Percentiles rank a stretch among this genome's conserved stretches.
These are phyloP conservation scores for Arachis hypogaea DNA, from an alignment of 306 rosid species.

Conservation along the genomic window DNA sequence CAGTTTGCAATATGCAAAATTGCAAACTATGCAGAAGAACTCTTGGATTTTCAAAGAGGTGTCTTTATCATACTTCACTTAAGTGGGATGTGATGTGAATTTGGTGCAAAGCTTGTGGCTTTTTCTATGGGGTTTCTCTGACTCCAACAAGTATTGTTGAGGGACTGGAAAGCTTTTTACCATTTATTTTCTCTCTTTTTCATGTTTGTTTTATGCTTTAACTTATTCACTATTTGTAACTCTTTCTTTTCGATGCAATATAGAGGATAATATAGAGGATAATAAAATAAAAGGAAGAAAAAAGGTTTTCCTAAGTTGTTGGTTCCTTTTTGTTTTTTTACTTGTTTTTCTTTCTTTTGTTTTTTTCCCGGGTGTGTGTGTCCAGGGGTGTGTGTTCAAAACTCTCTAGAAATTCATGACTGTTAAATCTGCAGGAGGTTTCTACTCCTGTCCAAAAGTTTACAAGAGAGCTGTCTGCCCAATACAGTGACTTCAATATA, in stretches of 20 bases:
- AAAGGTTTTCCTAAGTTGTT: no score
- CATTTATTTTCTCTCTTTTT: background rate
- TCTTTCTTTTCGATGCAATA: background rate
- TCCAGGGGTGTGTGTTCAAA: no score
- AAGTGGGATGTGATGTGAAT: background rate
- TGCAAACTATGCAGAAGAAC: background rate
- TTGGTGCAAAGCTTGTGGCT: background rate
- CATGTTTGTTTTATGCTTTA: background rate
- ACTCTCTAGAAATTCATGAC: conserved; percentile 5
- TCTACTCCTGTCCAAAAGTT: conserved; percentile 83
- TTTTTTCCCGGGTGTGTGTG: no score
- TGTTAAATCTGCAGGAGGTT: conserved; percentile 72
- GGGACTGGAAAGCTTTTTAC: background rate
- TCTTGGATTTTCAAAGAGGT: background rate
- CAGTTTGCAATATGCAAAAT: background rate
- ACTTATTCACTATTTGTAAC: background rate
- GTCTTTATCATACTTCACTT: background rate
- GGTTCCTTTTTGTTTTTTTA: background rate
- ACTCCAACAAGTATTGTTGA: background rate
- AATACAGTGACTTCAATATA: conserved; percentile 89
- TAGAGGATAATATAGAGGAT: background rate
- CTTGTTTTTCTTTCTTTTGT: conserved; percentile 20
- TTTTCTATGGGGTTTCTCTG: background rate
- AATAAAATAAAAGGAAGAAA: no score
- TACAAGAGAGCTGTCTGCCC: conserved; percentile 79